Evolutionary conservation across 495 filamentous ascomycete species (phyloP).

Genomic region (Neurospora africana): DNA sequence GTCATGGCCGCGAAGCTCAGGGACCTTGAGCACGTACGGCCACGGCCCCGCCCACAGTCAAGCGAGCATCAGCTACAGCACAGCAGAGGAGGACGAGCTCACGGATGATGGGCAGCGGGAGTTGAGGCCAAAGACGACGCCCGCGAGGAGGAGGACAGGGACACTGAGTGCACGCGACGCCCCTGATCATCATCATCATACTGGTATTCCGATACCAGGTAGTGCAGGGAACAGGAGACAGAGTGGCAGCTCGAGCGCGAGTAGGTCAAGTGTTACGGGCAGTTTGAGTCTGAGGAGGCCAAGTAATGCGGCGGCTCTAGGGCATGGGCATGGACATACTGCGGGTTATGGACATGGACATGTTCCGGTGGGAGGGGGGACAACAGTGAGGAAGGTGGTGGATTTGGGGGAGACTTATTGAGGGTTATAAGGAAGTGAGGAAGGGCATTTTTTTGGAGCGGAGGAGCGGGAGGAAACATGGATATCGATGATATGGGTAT

Average conservation of each 20-base stretch:
- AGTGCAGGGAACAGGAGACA: conserved; percentile 28
- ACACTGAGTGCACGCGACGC: conserved; percentile 31
- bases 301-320: neutral
- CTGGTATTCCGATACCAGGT: conserved; percentile 21
- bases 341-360: neutral
- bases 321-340: neutral
- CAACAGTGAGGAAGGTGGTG: conserved; percentile 23
- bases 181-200: conserved; percentile 12
- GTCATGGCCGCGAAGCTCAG: conserved; percentile 45
- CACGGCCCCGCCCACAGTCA: conserved; percentile 38
- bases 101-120: conserved; percentile 28
- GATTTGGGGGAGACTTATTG: conserved; percentile 42
- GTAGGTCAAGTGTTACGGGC: conserved; percentile 21
- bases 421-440: neutral
- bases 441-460: neutral
- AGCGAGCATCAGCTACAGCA: conserved; percentile 30
- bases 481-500: neutral
- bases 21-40: neutral
- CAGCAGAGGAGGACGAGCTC: conserved; percentile 33
- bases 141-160: conserved; percentile 38
- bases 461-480: neutral
- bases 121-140: conserved; percentile 35
- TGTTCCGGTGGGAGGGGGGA: neutral
- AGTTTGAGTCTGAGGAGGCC: conserved; percentile 29
- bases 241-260: conserved; percentile 39